Evolutionary conservation across 352 stramenopile species (phyloP).

Genomic region (Thalassiosira livingstoniorum): DNA sequence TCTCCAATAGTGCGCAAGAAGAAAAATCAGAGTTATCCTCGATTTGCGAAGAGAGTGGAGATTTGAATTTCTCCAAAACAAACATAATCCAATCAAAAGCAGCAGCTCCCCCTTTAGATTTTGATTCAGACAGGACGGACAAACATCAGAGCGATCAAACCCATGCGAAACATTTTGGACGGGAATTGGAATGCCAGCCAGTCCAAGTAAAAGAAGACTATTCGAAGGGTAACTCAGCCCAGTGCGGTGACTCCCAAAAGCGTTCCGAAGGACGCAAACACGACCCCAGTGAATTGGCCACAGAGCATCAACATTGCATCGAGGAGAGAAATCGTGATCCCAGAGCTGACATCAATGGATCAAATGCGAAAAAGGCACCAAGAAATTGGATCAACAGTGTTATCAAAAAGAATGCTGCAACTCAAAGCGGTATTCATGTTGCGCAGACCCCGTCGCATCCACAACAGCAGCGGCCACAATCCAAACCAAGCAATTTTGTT

Average conservation of each 20-base stretch:
- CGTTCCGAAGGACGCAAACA: no score
- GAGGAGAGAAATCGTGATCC: no score
- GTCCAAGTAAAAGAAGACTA: no score
- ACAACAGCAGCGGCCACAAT: background rate
- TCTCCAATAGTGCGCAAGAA: slow-evolving; percentile 14
- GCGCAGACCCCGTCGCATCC: background rate
- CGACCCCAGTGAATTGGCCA: no score
- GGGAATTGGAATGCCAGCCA: background rate
- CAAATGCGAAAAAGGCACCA: no score
- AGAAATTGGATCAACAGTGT: background rate
- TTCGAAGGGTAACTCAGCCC: no score
- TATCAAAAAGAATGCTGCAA: background rate
- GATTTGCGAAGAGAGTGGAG: background rate
- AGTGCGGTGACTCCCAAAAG: no score
- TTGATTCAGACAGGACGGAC: background rate
- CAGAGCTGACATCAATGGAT: no score
- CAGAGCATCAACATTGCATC: no score
- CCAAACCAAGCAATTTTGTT: slow-evolving; percentile 1
- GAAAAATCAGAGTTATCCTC: background rate
- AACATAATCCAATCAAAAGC: no score
- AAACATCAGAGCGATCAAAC: background rate
- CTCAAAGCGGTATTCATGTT: background rate
- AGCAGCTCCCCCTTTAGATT: background rate
- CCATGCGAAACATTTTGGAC: background rate
- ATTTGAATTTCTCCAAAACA: background rate